A percentile compares a stretch with the other conserved stretches of the same genome.
These are phyloP conservation scores for Ganoderma leucocontextum DNA, from an alignment of 1,284 basidiomycete species.

Conservation along the genomic window DNA sequence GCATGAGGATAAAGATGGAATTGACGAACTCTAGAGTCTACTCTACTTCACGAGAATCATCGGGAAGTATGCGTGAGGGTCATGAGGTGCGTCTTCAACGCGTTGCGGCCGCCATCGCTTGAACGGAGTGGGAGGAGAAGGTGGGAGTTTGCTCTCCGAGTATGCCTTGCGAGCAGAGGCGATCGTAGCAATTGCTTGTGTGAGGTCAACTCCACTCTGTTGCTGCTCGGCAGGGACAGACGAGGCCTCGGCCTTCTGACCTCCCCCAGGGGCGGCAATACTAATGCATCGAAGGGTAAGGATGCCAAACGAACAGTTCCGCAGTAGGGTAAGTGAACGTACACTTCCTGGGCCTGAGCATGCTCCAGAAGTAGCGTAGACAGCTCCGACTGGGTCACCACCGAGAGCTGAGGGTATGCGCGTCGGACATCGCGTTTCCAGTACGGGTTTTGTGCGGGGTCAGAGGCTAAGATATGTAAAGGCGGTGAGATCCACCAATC, in stretches of 20 bases:
- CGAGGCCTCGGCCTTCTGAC: constrained; percentile 49
- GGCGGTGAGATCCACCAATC: constrained; percentile 19
- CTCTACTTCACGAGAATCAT: constrained; percentile 83
- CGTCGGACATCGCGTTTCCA: constrained; percentile 95
- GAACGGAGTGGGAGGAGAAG: constrained; percentile 67
- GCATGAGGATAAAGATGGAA: neutral
- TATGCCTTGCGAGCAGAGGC: constrained; percentile 69
- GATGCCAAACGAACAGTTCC: constrained; percentile 8
- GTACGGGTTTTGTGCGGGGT: constrained; percentile 88
- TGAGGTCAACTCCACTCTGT: constrained; percentile 61
- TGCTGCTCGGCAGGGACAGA: constrained; percentile 57
- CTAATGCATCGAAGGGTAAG: constrained; percentile 44
- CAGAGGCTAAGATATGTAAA: constrained; percentile 64
- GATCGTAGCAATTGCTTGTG: constrained; percentile 75
- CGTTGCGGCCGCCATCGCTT: constrained; percentile 77
- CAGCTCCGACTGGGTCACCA: constrained; percentile 83
- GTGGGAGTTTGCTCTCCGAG: constrained; percentile 74
- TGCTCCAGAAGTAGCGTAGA: constrained; percentile 86
- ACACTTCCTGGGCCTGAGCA: constrained; percentile 67
- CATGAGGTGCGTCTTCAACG: constrained; percentile 79
- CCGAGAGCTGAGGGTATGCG: constrained; percentile 88
- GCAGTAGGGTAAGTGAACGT: constrained; percentile 42
- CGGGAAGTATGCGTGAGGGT: constrained; percentile 83
- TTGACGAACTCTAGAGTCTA: constrained; percentile 24
- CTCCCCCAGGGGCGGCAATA: constrained; percentile 60